A percentile compares a stretch with the other conserved stretches of the same genome.
phyloP scores from a whole-genome alignment of 768 basidiomycete genomes.

The Lactarius vividus region DNA sequence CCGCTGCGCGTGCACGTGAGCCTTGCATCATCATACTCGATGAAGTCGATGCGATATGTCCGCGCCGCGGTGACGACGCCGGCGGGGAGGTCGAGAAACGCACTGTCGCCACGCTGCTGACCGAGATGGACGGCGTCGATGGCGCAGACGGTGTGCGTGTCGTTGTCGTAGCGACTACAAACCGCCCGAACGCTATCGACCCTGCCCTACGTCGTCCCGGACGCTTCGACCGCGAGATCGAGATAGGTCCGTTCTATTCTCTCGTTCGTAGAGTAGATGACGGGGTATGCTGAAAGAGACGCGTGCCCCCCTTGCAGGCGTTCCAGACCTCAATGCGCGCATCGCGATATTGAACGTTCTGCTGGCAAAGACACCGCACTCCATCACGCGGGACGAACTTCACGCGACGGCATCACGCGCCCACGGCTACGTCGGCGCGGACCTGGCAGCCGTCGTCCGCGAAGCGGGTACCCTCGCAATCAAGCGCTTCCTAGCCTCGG shows the following conservation, averaged over 20 bases:
- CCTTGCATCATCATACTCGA: conserved; percentile 95
- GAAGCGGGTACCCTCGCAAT: conserved; percentile 92
- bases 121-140: conserved; percentile 90
- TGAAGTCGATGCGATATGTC: conserved; percentile 94
- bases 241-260: conserved; percentile 63
- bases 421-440: conserved; percentile 97
- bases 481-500: conserved; percentile 64
- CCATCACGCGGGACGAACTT: conserved; percentile 59
- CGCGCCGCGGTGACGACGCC: conserved; percentile 81
- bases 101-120: conserved; percentile 92
- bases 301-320: conserved; percentile 47
- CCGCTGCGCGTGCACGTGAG: conserved; percentile 72
- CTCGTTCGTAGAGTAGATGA: background rate
- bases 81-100: conserved; percentile 95
- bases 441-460: conserved; percentile 86
- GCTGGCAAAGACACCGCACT: conserved; percentile 75
- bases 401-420: conserved; percentile 68
- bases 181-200: conserved; percentile 93
- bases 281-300: background rate
- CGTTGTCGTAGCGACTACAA: conserved; percentile 95
- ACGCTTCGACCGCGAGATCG: conserved; percentile 91
- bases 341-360: conserved; percentile 85
- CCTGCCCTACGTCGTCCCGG: conserved; percentile 88
- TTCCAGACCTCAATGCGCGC: conserved; percentile 85
- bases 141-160: conserved; percentile 56